Conservation (phyloP, 352 stramenopile species). For the Blastocystis sp. region DNA sequence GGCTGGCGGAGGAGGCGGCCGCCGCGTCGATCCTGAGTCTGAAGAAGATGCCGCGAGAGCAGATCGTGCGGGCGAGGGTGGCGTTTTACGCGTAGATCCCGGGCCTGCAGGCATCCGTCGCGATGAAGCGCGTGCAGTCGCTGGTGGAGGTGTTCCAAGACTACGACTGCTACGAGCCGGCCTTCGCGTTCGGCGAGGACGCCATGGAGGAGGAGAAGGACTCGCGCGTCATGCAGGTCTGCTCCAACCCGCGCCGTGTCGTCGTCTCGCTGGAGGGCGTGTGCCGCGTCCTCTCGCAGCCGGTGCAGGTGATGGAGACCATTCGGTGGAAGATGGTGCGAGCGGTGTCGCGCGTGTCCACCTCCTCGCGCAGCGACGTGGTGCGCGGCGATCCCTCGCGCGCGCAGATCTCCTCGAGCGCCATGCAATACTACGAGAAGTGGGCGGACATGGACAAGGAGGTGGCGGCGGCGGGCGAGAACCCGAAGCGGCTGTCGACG, state of each 20-base stretch:
- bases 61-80: not conserved
- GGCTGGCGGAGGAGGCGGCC: not conserved
- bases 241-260: not conserved
- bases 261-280: not conserved
- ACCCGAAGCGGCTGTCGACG: conserved; percentile 3
- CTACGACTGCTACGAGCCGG: too few species aligned
- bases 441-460: conserved; percentile 5
- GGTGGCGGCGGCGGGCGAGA: not conserved
- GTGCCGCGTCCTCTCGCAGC: not conserved
- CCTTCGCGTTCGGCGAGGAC: too few species aligned
- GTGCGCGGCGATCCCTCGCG: not conserved
- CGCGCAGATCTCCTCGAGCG: too few species aligned
- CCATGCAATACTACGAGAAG: not conserved
- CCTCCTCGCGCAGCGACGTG: not conserved
- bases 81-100: conserved; percentile 25
- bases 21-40: conserved; percentile 1
- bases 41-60: conserved; percentile 8
- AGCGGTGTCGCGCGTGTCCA: too few species aligned
- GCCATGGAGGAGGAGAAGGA: not conserved
- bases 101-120: conserved; percentile 12
- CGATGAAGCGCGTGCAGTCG: conserved; percentile 46
- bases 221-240: not conserved
- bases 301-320: not conserved
- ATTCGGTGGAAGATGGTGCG: too few species aligned
- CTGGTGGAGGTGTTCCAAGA: not conserved